These are phyloP conservation scores for Tritrichomonas musculus DNA, from an alignment of 208 protist species.

Conservation along the genomic window DNA sequence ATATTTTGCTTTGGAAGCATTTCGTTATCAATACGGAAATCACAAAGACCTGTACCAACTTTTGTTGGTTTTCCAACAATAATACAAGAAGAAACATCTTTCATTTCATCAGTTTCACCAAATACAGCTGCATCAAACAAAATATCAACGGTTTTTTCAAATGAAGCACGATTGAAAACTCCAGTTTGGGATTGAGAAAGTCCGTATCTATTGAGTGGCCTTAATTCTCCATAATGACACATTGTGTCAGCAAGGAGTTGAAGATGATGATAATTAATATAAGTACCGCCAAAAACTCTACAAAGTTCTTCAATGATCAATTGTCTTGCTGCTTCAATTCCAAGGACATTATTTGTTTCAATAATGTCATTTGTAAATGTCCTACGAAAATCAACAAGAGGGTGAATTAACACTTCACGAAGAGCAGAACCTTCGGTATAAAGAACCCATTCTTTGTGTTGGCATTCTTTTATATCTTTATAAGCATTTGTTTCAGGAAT, in stretches of 20 bases:
- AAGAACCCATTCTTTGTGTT: constrained; percentile 74
- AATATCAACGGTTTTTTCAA: constrained; percentile 99
- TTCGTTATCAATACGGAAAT: too few species aligned
- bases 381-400: constrained; percentile 70
- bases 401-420: constrained; percentile 66
- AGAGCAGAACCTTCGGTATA: constrained; percentile 92
- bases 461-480: neutral
- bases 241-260: constrained; percentile 92
- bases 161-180: constrained; percentile 92
- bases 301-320: constrained; percentile 48
- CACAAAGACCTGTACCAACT: constrained; percentile 75
- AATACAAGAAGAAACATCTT: constrained; percentile 78
- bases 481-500: neutral
- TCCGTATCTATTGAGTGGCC: constrained; percentile 80
- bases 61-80: constrained; percentile 89
- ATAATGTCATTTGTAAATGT: constrained; percentile 93
- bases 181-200: constrained; percentile 86
- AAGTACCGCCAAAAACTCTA: constrained; percentile 56
- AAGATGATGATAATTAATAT: constrained; percentile 98
- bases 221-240: constrained; percentile 80
- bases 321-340: constrained; percentile 73
- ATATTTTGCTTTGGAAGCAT: too few species aligned
- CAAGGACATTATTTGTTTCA: constrained; percentile 88
- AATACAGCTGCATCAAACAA: constrained; percentile 92
- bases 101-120: constrained; percentile 79